Evolutionary conservation across 768 basidiomycete species (phyloP), one percentile per base, ranked within the genome.

Genomic region (Collybia sordida): DNA sequence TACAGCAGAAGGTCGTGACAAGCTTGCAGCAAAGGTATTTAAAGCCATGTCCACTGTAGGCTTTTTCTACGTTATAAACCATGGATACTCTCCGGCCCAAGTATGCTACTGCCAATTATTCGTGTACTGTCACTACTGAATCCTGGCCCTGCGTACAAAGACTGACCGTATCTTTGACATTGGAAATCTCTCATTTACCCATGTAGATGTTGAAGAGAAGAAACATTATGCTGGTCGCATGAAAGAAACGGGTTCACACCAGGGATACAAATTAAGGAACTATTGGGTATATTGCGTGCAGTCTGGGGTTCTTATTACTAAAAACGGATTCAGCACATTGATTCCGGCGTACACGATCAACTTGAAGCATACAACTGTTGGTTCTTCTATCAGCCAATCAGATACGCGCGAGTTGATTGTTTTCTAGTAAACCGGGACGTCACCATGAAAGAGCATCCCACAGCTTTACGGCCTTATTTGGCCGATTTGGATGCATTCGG

Each of bases 291-390:
- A 34, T n/a, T 22, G 15, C 25, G 17, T 17, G 18, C 17, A 19
- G 3, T 12, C 22, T 19, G 9, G 11, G 22, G 19, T 6, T 11
- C 15, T 11, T 11, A 8, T 18, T 34, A 49, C 17, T 28, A 24
- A 48, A n/a, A 31, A 25, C 14, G 3, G 14, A 17, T 14, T 11
- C 50, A 85, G 83, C 77, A 80, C 39, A 77, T 85, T 41, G 79
- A 78, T 38, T 73, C 72, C 12, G 84, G 83, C 5, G 77, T 86
- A 22, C 74, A 64, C 11, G 86, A 87, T 58, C 81, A 85, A 55
- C 53, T 85, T n/a, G 85, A 87, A 57, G 70, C 78, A 49, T 86
- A 86, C 58, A 82, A 80, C 54, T 72, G 85, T 85, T 52, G 50
- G 76, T 54, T 4, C 7, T 27, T 19, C 27, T 21, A 17, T 31